phyloP scores from a whole-genome alignment of 768 basidiomycete genomes.

The Rhodotorula kratochvilovae region DNA sequence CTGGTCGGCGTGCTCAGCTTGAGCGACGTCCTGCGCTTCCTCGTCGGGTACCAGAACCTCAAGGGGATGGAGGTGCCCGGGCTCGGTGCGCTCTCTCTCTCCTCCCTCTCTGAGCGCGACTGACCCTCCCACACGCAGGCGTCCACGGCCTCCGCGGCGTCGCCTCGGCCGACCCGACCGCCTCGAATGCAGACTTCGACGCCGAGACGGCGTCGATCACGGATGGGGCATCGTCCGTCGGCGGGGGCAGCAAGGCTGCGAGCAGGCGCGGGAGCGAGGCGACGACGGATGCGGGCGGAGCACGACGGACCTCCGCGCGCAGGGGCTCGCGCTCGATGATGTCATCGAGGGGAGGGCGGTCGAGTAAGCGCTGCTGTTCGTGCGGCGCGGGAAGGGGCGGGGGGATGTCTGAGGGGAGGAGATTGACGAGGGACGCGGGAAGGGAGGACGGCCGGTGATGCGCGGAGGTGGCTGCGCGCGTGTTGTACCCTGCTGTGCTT shows the following conservation, averaged over 20 bases:
- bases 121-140: neutral
- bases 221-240: slow-evolving; percentile 26
- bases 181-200: slow-evolving; percentile 14
- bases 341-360: slow-evolving; percentile 27
- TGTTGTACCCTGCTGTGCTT: no score
- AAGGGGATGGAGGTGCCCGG: slow-evolving; percentile 38
- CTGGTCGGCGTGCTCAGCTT: slow-evolving; percentile 81
- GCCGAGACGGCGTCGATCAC: slow-evolving; percentile 9
- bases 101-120: neutral
- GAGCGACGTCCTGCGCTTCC: slow-evolving; percentile 78
- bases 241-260: slow-evolving; percentile 14
- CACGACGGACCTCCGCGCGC: neutral
- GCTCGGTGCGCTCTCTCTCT: slow-evolving; percentile 11
- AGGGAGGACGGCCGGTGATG: no score
- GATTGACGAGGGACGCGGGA: no score
- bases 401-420: no score
- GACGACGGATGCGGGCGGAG: slow-evolving; percentile 18
- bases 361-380: no score
- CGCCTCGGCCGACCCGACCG: neutral
- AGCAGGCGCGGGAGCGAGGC: slow-evolving; percentile 28
- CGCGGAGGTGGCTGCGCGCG: no score
- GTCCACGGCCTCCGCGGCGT: slow-evolving; percentile 37
- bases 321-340: slow-evolving; percentile 15
- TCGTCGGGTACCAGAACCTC: slow-evolving; percentile 52
- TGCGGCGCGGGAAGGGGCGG: no score